phyloP scores from a whole-genome alignment of 1,284 basidiomycete species.

The Taiwanofungus camphoratus region DNA sequence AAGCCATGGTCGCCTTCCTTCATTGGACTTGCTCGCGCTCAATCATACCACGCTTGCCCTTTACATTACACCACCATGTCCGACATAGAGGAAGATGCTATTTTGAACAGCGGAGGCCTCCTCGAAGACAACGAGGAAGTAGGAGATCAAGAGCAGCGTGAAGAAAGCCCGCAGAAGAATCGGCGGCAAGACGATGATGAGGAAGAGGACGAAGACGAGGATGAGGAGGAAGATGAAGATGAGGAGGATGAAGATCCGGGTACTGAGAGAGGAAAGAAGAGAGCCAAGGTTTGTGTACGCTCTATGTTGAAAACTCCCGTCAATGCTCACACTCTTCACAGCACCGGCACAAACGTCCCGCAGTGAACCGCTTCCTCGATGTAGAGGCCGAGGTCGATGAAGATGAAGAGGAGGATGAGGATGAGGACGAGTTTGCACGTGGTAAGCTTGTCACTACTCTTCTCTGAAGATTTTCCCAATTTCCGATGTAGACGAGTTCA shows the following conservation, averaged over 20 bases:
- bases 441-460: conserved; percentile 40
- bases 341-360: conserved; percentile 59
- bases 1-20: no score
- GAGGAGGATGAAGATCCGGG: conserved; percentile 38
- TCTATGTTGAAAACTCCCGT: not conserved
- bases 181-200: conserved; percentile 38
- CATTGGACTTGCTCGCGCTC: no score
- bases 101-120: conserved; percentile 12
- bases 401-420: conserved; percentile 94
- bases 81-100: conserved; percentile 42
- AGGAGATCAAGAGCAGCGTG: conserved; percentile 24
- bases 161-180: conserved; percentile 24
- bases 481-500: conserved; percentile 74
- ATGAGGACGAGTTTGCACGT: conserved; percentile 77
- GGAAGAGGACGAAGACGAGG: conserved; percentile 44
- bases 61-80: conserved; percentile 37
- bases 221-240: conserved; percentile 45
- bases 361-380: conserved; percentile 86
- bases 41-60: conserved; percentile 1
- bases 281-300: conserved; percentile 43
- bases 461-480: not conserved
- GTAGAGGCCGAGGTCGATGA: conserved; percentile 92
- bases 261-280: conserved; percentile 41
- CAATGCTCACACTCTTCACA: conserved; percentile 1
- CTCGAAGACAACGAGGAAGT: conserved; percentile 32